phyloP scores from a whole-genome alignment of 2,329 filamentous ascomycete genomes.

The Scedosporium apiospermum region DNA sequence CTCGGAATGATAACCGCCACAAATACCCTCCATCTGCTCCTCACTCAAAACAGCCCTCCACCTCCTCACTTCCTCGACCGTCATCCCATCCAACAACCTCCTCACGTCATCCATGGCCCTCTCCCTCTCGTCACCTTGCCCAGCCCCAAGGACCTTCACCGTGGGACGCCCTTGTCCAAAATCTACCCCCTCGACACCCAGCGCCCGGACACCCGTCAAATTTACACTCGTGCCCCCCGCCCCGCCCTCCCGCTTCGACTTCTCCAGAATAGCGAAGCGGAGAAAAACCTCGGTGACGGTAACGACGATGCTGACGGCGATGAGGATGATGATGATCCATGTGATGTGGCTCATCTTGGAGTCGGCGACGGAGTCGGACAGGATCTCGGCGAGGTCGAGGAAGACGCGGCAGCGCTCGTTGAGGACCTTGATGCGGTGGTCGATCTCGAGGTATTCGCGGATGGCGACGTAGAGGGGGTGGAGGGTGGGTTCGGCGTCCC shows the following conservation, averaged over 20 bases:
- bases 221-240: background rate
- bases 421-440: constrained; percentile 87
- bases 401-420: constrained; percentile 97
- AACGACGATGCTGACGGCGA: constrained; percentile 81
- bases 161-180: too few relatives aligned
- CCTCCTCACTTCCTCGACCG: constrained; percentile 32
- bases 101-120: background rate
- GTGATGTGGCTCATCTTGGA: constrained; percentile 94
- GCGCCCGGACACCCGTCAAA: background rate
- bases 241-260: background rate
- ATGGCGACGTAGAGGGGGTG: constrained; percentile 91
- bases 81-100: constrained; percentile 3
- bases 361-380: constrained; percentile 85
- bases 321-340: constrained; percentile 96
- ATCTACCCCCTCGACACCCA: background rate
- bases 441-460: constrained; percentile 95
- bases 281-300: constrained; percentile 84
- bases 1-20: constrained; percentile 8
- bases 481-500: constrained; percentile 91
- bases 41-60: constrained; percentile 15
- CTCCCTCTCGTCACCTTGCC: background rate
- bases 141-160: background rate
- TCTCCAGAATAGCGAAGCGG: constrained; percentile 63
- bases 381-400: constrained; percentile 87
- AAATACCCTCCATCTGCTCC: constrained; percentile 11